phyloP scores from a whole-genome alignment of 2,329 filamentous ascomycete genomes.

The Apiospora phragmitis region DNA sequence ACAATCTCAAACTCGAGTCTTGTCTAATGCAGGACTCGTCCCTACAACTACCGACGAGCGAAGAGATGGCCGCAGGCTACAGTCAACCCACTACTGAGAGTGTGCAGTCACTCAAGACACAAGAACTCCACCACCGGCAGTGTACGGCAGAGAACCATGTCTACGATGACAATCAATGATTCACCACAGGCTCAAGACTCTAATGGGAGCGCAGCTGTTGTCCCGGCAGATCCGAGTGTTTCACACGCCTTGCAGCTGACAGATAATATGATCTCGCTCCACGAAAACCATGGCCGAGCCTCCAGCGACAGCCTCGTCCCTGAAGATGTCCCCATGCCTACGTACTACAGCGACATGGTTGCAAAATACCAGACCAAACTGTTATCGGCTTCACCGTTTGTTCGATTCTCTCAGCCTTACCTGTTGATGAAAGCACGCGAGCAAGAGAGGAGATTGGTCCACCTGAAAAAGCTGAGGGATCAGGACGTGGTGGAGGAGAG shows the following conservation, averaged over 20 bases:
- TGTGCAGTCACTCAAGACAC: constrained; percentile 33
- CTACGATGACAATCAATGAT: constrained; percentile 23
- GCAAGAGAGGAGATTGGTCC: constrained; percentile 80
- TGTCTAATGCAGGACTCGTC: constrained; percentile 93
- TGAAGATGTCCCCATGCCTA: constrained; percentile 81
- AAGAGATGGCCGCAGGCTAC: constrained; percentile 44
- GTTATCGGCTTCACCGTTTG: constrained; percentile 91
- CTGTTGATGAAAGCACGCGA: constrained; percentile 89
- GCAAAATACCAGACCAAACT: constrained; percentile 91
- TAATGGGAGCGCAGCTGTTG: constrained; percentile 19
- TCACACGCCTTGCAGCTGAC: constrained; percentile 20
- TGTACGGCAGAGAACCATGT: constrained; percentile 22
- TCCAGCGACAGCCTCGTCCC: constrained; percentile 61
- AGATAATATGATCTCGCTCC: constrained; percentile 38
- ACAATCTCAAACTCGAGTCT: constrained; percentile 94
- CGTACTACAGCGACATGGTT: constrained; percentile 93
- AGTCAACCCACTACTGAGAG: constrained; percentile 38
- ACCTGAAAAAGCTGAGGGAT: constrained; percentile 80
- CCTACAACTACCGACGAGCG: constrained; percentile 72
- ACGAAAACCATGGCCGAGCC: constrained; percentile 44
- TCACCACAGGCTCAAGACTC: constrained; percentile 19
- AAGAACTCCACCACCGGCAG: constrained; percentile 17
- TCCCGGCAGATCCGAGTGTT: constrained; percentile 18
- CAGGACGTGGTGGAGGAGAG: constrained; percentile 64
- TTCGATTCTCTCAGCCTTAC: constrained; percentile 93